Evolutionary conservation across 768 basidiomycete genomes (phyloP).

Genomic region (Boletus vermiculosoides): DNA sequence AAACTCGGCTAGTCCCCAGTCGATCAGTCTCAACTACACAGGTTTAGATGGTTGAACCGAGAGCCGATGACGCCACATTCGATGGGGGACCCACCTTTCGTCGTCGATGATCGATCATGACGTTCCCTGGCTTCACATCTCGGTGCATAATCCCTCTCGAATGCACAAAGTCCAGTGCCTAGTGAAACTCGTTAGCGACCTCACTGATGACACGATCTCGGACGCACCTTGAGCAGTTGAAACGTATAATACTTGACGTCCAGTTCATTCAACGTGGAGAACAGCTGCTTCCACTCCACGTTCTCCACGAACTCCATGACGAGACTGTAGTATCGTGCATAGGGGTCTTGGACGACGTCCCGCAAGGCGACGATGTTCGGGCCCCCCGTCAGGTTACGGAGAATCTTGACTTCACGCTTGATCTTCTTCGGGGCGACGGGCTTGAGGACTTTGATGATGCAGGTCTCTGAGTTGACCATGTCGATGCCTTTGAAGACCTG

Average conservation of each 20-base stretch:
- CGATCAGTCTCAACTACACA: constrained; percentile 54
- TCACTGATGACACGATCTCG: neutral
- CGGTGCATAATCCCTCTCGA: constrained; percentile 73
- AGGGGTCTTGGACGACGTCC: constrained; percentile 68
- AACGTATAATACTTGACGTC: constrained; percentile 69
- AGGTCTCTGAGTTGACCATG: constrained; percentile 50
- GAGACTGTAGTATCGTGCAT: constrained; percentile 59
- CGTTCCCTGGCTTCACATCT: constrained; percentile 66
- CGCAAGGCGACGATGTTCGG: constrained; percentile 66
- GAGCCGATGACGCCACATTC: neutral
- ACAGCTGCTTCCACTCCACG: constrained; percentile 62
- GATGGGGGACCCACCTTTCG: constrained; percentile 44
- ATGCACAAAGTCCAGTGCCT: constrained; percentile 69
- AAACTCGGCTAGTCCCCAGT: constrained; percentile 78
- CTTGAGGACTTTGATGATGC: constrained; percentile 71
- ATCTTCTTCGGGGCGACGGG: constrained; percentile 67
- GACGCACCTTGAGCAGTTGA: constrained; percentile 54
- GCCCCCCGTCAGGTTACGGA: constrained; percentile 66
- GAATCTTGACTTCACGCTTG: constrained; percentile 72
- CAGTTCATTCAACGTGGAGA: constrained; percentile 54
- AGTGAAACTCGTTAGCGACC: neutral
- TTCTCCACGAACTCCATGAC: constrained; percentile 70
- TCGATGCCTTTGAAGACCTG: constrained; percentile 63
- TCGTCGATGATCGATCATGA: constrained; percentile 69
- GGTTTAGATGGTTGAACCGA: neutral